phyloP scores from a whole-genome alignment of 805 yeast species.

The Hemisphaericaspora nanyangensis region DNA sequence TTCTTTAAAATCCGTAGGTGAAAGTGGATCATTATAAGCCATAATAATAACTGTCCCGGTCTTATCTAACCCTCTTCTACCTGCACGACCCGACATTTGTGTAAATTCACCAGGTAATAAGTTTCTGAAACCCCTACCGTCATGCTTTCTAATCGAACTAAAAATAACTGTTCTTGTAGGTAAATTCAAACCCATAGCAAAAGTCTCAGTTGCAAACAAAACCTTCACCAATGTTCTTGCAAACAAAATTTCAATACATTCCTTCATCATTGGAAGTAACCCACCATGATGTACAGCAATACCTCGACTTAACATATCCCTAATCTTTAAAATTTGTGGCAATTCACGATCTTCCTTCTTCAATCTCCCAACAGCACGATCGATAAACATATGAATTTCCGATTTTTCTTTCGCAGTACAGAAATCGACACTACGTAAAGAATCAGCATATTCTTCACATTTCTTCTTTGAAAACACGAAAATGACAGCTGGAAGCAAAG shows the following conservation, averaged over 20 bases:
- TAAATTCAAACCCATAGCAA: slow-evolving; percentile 96
- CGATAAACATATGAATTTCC: slow-evolving; percentile 90
- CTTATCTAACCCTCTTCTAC: slow-evolving; percentile 91
- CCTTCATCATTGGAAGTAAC: slow-evolving; percentile 86
- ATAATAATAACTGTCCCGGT: slow-evolving; percentile 94
- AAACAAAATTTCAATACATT: slow-evolving; percentile 87
- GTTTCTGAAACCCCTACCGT: slow-evolving; percentile 78
- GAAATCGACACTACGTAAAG: slow-evolving; percentile 69
- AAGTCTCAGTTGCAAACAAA: slow-evolving; percentile 94
- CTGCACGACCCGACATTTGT: slow-evolving; percentile 99
- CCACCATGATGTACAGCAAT: slow-evolving; percentile 98
- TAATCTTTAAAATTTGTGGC: slow-evolving; percentile 82
- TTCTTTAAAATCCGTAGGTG: slow-evolving; percentile 59
- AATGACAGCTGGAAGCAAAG: slow-evolving; percentile 84
- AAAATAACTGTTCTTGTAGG: slow-evolving; percentile 97
- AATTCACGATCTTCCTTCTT: slow-evolving; percentile 89
- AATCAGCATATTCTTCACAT: slow-evolving; percentile 89
- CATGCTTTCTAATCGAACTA: slow-evolving; percentile 81
- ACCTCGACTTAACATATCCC: slow-evolving; percentile 84
- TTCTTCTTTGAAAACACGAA: slow-evolving; percentile 92
- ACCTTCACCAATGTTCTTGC: slow-evolving; percentile 84
- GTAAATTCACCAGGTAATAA: slow-evolving; percentile 95
- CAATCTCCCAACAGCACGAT: slow-evolving; percentile 79
- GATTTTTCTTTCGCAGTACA: slow-evolving; percentile 83
- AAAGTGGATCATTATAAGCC: slow-evolving; percentile 69